A percentile compares a stretch with the other conserved stretches of the same genome.
Conservation (phyloP, 192 early-diverging fungal genomes). For the Backusella morwellensis region DNA sequence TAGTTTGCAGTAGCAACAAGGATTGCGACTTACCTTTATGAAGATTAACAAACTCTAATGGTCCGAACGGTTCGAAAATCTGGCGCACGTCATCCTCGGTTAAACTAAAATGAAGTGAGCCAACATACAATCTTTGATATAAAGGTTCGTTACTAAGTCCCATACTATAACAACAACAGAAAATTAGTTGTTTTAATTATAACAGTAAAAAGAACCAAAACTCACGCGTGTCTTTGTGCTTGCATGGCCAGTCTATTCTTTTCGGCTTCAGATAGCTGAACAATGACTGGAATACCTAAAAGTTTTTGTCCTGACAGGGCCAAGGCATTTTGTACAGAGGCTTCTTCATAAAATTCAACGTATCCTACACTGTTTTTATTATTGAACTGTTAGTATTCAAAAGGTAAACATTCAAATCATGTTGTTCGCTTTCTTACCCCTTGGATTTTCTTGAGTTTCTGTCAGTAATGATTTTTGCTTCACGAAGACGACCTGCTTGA, state of each 20-base stretch:
- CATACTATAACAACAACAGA: conserved; percentile 4
- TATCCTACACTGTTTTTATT: conserved; percentile 78
- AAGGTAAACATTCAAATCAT: neutral
- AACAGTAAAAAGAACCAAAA: neutral
- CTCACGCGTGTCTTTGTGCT: conserved; percentile 51
- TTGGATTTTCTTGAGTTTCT: conserved; percentile 80
- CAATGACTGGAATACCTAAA: conserved; percentile 91
- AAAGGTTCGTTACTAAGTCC: conserved; percentile 39
- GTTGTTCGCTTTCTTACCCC: conserved; percentile 54
- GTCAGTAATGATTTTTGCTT: conserved; percentile 87
- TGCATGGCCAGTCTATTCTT: conserved; percentile 80
- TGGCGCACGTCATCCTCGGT: conserved; percentile 72
- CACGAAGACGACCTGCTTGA: conserved; percentile 78
- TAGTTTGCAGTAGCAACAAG: neutral
- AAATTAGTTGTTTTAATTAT: too few species aligned
- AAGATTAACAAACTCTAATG: conserved; percentile 79
- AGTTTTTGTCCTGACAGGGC: conserved; percentile 81
- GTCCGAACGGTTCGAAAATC: conserved; percentile 84
- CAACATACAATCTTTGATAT: conserved; percentile 61
- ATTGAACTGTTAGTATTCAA: neutral
- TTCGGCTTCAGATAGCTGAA: conserved; percentile 89
- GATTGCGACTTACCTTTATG: conserved; percentile 47
- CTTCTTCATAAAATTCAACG: conserved; percentile 92
- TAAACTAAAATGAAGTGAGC: conserved; percentile 61
- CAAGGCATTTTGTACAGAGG: conserved; percentile 82